A percentile compares a stretch with the other conserved stretches of the same genome.
phyloP scores from a whole-genome alignment of 179 eudicot species.

The Monotropa hypopitys region DNA sequence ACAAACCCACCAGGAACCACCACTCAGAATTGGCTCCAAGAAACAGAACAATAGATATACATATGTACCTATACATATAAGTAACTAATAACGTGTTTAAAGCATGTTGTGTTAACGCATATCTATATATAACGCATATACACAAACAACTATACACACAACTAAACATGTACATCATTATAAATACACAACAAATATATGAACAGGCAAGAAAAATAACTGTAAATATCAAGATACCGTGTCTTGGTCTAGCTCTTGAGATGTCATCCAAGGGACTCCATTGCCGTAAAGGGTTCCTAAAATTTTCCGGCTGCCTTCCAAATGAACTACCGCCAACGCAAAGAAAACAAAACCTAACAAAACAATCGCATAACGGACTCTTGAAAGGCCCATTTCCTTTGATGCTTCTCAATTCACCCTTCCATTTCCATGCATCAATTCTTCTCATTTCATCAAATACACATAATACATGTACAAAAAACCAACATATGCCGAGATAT shows the following conservation, averaged over 20 bases:
- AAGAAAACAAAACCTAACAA: constrained; percentile 27
- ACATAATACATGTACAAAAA: background rate
- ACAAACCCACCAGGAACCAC: background rate
- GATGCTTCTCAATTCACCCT: constrained; percentile 13
- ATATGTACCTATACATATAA: background rate
- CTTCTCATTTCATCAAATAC: constrained; percentile 38
- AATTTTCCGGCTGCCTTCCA: constrained; percentile 27
- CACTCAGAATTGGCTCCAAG: background rate
- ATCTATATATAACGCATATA: background rate
- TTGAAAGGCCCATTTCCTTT: constrained; percentile 25
- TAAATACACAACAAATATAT: background rate
- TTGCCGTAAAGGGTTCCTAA: constrained; percentile 17
- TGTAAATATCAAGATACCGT: constrained; percentile 23
- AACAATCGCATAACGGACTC: constrained; percentile 16
- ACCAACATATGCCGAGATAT: background rate
- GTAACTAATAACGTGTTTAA: background rate
- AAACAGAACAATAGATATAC: background rate
- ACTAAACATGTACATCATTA: background rate
- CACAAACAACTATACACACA: background rate
- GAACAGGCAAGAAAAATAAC: background rate
- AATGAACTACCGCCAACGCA: constrained; percentile 17
- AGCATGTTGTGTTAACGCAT: background rate
- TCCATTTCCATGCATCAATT: constrained; percentile 15
- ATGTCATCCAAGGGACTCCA: constrained; percentile 11
- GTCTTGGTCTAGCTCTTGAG: constrained; percentile 17